Evolutionary conservation across 345 rosid species (phyloP).

Genomic region (Lepidium didymum): DNA sequence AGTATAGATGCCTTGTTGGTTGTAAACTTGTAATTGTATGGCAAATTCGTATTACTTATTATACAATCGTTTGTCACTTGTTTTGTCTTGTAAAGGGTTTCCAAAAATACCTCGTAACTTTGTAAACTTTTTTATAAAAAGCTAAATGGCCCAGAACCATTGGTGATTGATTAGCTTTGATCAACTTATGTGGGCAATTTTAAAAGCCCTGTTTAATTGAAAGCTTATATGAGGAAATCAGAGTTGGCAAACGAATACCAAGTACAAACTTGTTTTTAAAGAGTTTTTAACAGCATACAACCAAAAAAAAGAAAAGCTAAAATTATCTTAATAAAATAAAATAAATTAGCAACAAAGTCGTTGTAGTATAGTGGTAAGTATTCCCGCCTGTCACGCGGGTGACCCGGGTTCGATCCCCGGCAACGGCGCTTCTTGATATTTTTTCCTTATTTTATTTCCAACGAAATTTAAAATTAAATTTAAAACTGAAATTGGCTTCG

Average conservation of each 20-base stretch:
- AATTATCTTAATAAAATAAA: too few relatives aligned
- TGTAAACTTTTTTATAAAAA: too few relatives aligned
- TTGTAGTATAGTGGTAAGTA: constrained; percentile 96
- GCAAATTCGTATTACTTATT: background rate
- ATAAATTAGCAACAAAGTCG: constrained; percentile 40
- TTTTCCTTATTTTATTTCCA: too few relatives aligned
- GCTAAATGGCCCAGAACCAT: too few relatives aligned
- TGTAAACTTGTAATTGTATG: background rate
- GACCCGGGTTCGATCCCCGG: constrained; percentile 92
- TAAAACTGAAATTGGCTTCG: constrained; percentile 60
- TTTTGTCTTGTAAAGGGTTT: background rate
- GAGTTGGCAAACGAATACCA: too few relatives aligned
- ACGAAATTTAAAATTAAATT: too few relatives aligned
- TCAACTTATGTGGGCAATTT: background rate
- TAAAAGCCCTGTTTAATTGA: background rate
- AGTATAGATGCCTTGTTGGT: too few relatives aligned
- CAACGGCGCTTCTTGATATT: constrained; percentile 10
- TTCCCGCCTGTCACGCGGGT: constrained; percentile 95
- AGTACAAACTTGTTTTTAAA: too few relatives aligned
- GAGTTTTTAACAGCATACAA: too few relatives aligned
- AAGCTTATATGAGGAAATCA: too few relatives aligned
- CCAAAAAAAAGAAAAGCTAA: too few relatives aligned
- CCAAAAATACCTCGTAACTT: background rate
- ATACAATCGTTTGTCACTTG: background rate
- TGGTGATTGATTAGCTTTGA: background rate